A percentile compares a stretch with the other conserved stretches of the same genome.
phyloP scores from a whole-genome alignment of 352 stramenopile genomes.

The Phytophthora pisi region DNA sequence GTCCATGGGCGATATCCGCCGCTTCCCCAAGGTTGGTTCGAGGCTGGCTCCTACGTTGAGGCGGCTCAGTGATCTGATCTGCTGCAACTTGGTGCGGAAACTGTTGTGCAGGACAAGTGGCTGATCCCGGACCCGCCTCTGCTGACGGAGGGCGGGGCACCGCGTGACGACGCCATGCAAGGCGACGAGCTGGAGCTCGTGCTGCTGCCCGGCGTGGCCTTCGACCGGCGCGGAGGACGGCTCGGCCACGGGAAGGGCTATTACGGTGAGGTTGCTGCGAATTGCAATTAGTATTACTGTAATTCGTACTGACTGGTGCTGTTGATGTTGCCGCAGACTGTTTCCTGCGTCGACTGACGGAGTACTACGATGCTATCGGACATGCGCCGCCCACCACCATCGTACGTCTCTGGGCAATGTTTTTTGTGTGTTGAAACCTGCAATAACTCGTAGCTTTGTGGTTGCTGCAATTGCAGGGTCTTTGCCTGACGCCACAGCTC shows the following conservation, averaged over 20 bases:
- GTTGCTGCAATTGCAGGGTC: conserved; percentile 44
- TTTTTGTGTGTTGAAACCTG: not conserved
- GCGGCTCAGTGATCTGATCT: conserved; percentile 23
- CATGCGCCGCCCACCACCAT: conserved; percentile 57
- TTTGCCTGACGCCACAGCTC: conserved; percentile 68
- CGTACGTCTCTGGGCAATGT: conserved; percentile 44
- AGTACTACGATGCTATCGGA: conserved; percentile 46
- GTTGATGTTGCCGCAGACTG: conserved; percentile 50
- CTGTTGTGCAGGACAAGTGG: conserved; percentile 78
- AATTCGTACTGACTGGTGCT: conserved; percentile 1
- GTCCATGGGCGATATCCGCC: conserved; percentile 69
- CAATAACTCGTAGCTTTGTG: conserved; percentile 3
- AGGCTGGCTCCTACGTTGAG: not conserved
- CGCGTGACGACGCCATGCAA: conserved; percentile 52
- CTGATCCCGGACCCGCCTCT: conserved; percentile 83
- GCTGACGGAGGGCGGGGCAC: conserved; percentile 16
- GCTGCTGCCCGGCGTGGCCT: conserved; percentile 83
- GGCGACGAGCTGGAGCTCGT: conserved; percentile 75
- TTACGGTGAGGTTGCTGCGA: conserved; percentile 59
- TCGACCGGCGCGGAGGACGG: conserved; percentile 76
- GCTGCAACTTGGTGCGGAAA: not conserved
- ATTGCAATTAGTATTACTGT: too few relatives aligned
- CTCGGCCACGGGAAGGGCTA: conserved; percentile 90
- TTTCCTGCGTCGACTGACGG: conserved; percentile 67
- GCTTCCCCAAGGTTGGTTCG: conserved; percentile 77